Base-by-base conservation (phyloP, 1,139 yeast genomes). In the Saccharomycopsis phalli region DNA sequence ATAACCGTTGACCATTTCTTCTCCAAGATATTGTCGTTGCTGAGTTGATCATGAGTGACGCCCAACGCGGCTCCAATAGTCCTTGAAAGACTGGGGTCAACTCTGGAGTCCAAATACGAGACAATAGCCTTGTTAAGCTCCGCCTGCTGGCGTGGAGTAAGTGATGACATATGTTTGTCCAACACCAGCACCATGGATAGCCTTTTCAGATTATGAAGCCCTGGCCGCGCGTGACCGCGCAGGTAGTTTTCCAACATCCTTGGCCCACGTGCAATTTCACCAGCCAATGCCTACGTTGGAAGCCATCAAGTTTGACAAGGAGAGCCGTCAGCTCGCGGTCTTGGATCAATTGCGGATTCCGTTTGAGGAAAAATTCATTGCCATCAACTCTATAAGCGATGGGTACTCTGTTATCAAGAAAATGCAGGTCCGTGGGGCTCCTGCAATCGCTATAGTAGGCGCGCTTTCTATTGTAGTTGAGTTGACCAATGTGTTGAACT, bases 391-490 rank as follows among this genome's bases (percentile, higher is more conserved):
- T 22, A 71, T 81, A 30, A 73, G 73, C 38, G 93, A 81, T 61
- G 97, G 94, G 2, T 86, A 63, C 58, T 67, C 69, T 20, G 94
- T 87, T 16, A 91, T 91, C 57, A 80, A 78, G 56, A 68, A 69
- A 47, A 91, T 91, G 98, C 87, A 83, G 54, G 97, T 93, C 4
- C 72, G 98, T 57, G 98, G 98, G 18, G 98, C 98, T 0, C 98
- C 98, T 0, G 97, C 97, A 2, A 91, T 91, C 55, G 97, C 97
- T 45, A 83, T 91, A 44, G 96, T 91, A 2, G 97, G 95, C 8
- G 78, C 88, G 1, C 69, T 87, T 46, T 73, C 95, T 1, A 71
- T 88, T n/a, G 79, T 84, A 1, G 77, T 82, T 13, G 95, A 88
- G 49, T 60, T 77, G 7, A 48, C 60, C 30, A 54, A 55, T 23